These are phyloP conservation scores for Crataegus laevigata DNA, from an alignment of 306 rosid species.

Conservation along the genomic window DNA sequence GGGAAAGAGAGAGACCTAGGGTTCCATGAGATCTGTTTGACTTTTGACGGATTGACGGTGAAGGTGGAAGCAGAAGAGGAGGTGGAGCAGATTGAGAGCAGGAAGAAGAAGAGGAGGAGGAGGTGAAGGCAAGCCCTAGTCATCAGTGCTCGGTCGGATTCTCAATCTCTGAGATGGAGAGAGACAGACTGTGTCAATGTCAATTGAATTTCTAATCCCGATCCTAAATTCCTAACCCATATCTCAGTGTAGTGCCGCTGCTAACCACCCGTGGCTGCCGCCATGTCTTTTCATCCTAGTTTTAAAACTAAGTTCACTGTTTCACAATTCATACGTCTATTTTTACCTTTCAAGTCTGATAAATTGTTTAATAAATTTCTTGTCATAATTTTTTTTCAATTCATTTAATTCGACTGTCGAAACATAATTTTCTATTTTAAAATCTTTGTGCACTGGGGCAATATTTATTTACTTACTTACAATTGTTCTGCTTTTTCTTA, in stretches of 20 bases:
- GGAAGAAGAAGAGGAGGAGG: conserved; percentile 20
- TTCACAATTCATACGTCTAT: fast-evolving
- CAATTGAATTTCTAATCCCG: not conserved
- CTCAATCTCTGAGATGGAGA: not conserved
- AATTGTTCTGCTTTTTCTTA: no score
- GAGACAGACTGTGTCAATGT: not conserved
- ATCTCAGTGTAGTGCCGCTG: not conserved
- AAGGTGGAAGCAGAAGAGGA: conserved; percentile 72
- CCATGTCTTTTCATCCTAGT: no score
- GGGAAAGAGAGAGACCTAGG: conserved; percentile 55
- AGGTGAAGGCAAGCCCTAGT: conserved; percentile 20
- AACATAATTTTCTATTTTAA: no score
- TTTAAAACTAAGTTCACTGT: no score
- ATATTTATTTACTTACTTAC: no score
- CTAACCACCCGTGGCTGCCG: not conserved
- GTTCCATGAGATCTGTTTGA: conserved; percentile 84
- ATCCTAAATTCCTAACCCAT: not conserved
- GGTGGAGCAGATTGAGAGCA: conserved; percentile 32
- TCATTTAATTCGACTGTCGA: fast-evolving
- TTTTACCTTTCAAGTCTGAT: no score
- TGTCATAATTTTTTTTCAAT: no score
- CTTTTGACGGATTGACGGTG: conserved; percentile 82
- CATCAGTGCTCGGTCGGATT: conserved; percentile 23
- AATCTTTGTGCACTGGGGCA: no score
- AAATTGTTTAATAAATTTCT: no score